These are phyloP conservation scores for Fennellomyces sp. DNA, from an alignment of 371 early-diverging fungal genomes.

Conservation along the genomic window DNA sequence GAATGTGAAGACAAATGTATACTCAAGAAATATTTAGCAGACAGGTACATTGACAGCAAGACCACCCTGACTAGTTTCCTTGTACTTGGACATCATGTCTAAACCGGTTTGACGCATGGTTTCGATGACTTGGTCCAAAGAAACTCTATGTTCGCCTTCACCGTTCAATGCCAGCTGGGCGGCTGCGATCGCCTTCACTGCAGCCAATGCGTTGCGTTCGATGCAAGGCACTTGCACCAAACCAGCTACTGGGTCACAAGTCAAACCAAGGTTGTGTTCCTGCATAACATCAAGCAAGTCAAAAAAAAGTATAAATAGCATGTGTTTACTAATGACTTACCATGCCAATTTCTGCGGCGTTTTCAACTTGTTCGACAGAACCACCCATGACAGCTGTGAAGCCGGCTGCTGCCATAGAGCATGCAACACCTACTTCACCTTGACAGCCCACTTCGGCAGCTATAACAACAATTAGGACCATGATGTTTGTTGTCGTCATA, in stretches of 20 bases:
- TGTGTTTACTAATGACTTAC: constrained; percentile 8
- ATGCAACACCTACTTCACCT: constrained; percentile 89
- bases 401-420: constrained; percentile 95
- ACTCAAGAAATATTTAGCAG: constrained; percentile 53
- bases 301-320: neutral
- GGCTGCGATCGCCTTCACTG: constrained; percentile 94
- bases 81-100: constrained; percentile 95
- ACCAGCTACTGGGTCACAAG: constrained; percentile 94
- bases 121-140: constrained; percentile 94
- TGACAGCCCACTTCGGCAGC: constrained; percentile 98
- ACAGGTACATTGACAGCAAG: constrained; percentile 89
- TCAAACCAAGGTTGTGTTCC: constrained; percentile 92
- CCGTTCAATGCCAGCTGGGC: constrained; percentile 94
- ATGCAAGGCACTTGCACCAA: constrained; percentile 97
- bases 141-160: constrained; percentile 88
- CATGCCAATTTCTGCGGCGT: constrained; percentile 98
- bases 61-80: constrained; percentile 94
- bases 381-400: constrained; percentile 97
- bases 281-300: constrained; percentile 18
- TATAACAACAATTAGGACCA: neutral
- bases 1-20: neutral
- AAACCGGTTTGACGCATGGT: constrained; percentile 94
- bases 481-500: neutral
- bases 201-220: constrained; percentile 93
- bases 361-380: constrained; percentile 86